A percentile compares a stretch with the other conserved stretches of the same genome.
Evolutionary conservation across 805 yeast genomes (phyloP).

Genomic region (Torulaspora franciscae): DNA sequence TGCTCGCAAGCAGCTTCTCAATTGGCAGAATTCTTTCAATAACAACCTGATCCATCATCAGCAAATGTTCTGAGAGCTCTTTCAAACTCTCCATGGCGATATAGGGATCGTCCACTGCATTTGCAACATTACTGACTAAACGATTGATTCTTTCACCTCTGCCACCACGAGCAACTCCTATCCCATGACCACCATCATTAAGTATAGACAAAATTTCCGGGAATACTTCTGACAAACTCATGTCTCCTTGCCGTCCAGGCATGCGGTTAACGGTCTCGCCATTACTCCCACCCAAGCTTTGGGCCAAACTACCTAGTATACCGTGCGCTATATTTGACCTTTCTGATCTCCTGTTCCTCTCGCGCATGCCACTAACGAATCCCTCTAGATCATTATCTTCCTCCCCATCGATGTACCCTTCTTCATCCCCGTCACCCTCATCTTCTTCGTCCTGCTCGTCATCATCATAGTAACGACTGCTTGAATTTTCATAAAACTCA

Average conservation of each 20-base stretch:
- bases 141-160: conserved; percentile 23
- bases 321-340: conserved; percentile 14
- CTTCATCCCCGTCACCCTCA: conserved; percentile 23
- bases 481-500: conserved; percentile 7
- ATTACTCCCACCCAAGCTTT: neutral
- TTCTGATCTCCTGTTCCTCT: neutral
- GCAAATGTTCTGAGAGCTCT: conserved; percentile 56
- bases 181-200: conserved; percentile 21
- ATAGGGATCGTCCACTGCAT: conserved; percentile 49
- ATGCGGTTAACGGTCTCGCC: conserved; percentile 1
- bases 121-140: conserved; percentile 27
- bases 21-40: conserved; percentile 65
- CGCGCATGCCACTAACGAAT: conserved; percentile 18
- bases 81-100: conserved; percentile 58
- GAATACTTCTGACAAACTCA: conserved; percentile 33
- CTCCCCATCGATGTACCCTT: conserved; percentile 23
- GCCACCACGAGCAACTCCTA: conserved; percentile 14
- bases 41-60: conserved; percentile 62
- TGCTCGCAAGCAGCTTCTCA: conserved; percentile 46
- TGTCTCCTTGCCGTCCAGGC: conserved; percentile 20
- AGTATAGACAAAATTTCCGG: conserved; percentile 39
- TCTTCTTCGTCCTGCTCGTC: conserved; percentile 20
- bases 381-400: conserved; percentile 29
- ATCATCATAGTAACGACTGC: conserved; percentile 16
- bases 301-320: conserved; percentile 17